These are phyloP conservation scores for Komagataea norvegica DNA, from an alignment of 1,139 yeast genomes.

Conservation along the genomic window DNA sequence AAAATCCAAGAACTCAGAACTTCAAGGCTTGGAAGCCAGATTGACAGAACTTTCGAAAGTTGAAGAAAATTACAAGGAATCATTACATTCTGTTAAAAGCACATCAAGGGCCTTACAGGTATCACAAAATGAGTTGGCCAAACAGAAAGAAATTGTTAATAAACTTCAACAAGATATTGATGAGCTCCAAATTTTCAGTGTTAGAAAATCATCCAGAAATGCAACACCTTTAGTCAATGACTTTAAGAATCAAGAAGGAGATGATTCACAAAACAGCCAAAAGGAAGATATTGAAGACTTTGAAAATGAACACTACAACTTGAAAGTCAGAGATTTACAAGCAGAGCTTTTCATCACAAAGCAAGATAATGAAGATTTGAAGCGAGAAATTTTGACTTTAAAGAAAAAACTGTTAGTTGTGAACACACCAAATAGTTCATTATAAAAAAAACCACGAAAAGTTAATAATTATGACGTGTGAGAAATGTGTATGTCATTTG, in stretches of 20 bases:
- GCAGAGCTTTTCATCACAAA: conserved; percentile 78
- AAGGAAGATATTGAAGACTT: conserved; percentile 46
- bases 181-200: conserved; percentile 50
- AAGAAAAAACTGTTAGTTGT: conserved; percentile 49
- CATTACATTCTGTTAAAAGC: conserved; percentile 66
- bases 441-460: neutral
- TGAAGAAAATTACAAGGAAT: conserved; percentile 62
- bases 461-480: too few species aligned
- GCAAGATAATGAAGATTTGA: conserved; percentile 80
- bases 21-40: conserved; percentile 30
- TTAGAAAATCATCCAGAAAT: conserved; percentile 34
- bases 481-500: neutral
- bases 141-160: conserved; percentile 52
- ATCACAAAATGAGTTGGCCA: conserved; percentile 66
- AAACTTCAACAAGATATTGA: conserved; percentile 63
- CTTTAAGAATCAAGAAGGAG: conserved; percentile 1
- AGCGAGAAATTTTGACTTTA: conserved; percentile 54
- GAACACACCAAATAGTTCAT: conserved; percentile 14
- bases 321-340: conserved; percentile 76
- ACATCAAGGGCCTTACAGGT: conserved; percentile 70
- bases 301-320: conserved; percentile 62
- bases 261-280: conserved; percentile 18
- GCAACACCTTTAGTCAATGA: conserved; percentile 32
- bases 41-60: conserved; percentile 33
- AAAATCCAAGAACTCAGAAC: conserved; percentile 14